These are phyloP conservation scores for Trichomonas vaginalis DNA, from an alignment of 208 protist species.

Conservation along the genomic window DNA sequence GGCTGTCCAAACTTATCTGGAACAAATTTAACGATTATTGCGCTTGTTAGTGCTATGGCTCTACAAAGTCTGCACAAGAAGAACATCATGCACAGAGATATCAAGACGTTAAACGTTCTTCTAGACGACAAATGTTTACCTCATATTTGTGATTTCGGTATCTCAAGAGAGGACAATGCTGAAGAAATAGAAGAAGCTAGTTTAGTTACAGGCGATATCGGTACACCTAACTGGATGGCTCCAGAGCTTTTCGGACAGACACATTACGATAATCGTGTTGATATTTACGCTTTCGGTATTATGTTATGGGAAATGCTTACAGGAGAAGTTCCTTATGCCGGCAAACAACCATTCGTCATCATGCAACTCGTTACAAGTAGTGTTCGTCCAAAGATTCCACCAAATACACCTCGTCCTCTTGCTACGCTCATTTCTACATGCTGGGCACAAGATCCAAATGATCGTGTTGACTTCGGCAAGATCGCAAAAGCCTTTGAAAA, in stretches of 20 bases:
- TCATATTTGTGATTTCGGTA: constrained; percentile 2
- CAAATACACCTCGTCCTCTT: background rate
- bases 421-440: background rate
- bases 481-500: background rate
- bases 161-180: background rate
- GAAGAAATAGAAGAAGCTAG: background rate
- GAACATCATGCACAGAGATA: background rate
- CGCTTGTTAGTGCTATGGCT: background rate
- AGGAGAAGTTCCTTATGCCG: background rate
- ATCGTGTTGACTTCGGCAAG: background rate
- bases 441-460: background rate
- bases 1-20: background rate
- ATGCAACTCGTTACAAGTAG: background rate
- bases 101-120: background rate
- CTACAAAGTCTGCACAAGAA: background rate
- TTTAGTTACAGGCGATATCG: background rate
- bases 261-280: background rate
- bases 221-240: constrained; percentile 33
- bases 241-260: constrained; percentile 24
- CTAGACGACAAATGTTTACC: background rate
- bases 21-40: background rate
- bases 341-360: background rate
- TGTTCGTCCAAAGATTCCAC: background rate
- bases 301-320: background rate
- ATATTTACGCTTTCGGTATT: background rate